phyloP scores from a whole-genome alignment of 1,139 yeast species.

The Kluyveromyces sp. region DNA sequence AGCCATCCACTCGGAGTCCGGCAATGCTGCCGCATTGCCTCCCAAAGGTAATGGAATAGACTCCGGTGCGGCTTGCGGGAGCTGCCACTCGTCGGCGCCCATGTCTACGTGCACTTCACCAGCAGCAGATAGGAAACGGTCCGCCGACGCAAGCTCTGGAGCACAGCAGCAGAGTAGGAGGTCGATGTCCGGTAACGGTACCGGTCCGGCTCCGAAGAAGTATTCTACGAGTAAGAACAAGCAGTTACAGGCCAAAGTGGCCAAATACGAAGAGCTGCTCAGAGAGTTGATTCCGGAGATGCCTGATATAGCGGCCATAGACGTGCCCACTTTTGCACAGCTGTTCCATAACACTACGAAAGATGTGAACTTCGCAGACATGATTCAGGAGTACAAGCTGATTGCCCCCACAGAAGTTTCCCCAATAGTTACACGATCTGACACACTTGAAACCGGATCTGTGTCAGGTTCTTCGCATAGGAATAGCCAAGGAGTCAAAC shows the following conservation, averaged over 20 bases:
- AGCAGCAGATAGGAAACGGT: neutral
- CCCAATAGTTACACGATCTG: conserved; percentile 14
- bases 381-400: conserved; percentile 22
- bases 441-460: conserved; percentile 12
- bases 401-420: conserved; percentile 13
- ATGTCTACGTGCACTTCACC: neutral
- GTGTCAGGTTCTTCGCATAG: conserved; percentile 7
- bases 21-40: neutral
- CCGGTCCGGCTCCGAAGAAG: conserved; percentile 1
- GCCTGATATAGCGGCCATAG: conserved; percentile 24
- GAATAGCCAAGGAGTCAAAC: neutral
- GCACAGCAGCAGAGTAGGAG: neutral
- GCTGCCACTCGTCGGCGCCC: neutral
- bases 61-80: neutral
- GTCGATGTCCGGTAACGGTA: neutral
- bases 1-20: neutral
- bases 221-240: conserved; percentile 6
- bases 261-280: conserved; percentile 22
- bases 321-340: conserved; percentile 25
- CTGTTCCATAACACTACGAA: conserved; percentile 19
- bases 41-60: neutral
- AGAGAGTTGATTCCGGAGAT: conserved; percentile 24
- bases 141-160: neutral
- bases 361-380: conserved; percentile 16
- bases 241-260: conserved; percentile 16